Evolutionary conservation across 2,329 filamentous ascomycete species (phyloP).

Genomic region (Colletotrichum aenigma): DNA sequence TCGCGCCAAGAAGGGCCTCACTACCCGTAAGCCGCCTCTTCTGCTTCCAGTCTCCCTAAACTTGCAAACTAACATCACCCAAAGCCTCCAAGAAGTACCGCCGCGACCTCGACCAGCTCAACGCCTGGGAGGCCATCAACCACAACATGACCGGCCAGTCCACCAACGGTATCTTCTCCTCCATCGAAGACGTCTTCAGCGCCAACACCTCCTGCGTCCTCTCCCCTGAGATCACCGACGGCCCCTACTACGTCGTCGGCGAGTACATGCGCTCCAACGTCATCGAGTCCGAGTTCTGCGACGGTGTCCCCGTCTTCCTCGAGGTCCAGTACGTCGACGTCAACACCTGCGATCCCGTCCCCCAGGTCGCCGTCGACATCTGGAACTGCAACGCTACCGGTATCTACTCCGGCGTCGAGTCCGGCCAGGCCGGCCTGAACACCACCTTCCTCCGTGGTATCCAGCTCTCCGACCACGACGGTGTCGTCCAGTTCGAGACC

Average conservation of each 20-base stretch:
- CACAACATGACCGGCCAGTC: conserved; percentile 34
- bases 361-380: conserved; percentile 24
- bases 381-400: conserved; percentile 39
- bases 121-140: conserved; percentile 36
- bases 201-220: conserved; percentile 8
- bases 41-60: rapidly evolving
- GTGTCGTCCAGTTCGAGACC: conserved; percentile 46
- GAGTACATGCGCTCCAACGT: conserved; percentile 50
- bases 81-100: conserved; percentile 34
- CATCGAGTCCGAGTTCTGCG: conserved; percentile 39
- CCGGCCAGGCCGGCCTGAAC: conserved; percentile 26
- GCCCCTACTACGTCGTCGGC: conserved; percentile 41
- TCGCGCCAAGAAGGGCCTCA: conserved; percentile 33
- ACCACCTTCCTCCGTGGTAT: conserved; percentile 40
- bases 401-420: conserved; percentile 41
- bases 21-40: background rate
- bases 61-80: conserved; percentile 25
- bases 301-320: conserved; percentile 45
- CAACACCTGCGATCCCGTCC: conserved; percentile 24
- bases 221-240: conserved; percentile 11
- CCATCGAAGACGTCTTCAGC: conserved; percentile 29
- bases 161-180: conserved; percentile 33
- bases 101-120: conserved; percentile 33
- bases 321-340: conserved; percentile 27
- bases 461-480: conserved; percentile 43